Conservation (phyloP, 306 rosid genomes). For the Hippophae tibetana region DNA sequence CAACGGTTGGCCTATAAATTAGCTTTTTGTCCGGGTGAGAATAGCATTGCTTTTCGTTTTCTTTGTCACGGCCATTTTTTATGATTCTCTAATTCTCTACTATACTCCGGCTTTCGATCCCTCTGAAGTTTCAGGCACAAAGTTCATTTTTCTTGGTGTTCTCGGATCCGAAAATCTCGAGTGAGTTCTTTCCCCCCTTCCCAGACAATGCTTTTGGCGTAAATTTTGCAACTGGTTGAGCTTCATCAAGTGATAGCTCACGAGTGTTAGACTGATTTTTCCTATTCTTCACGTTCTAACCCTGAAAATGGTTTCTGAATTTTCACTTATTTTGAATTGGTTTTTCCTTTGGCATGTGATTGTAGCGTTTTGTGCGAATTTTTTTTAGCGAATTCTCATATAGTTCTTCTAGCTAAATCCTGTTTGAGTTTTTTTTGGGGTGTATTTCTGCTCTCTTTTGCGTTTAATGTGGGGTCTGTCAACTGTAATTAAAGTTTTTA, state of each 20-base stretch:
- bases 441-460: background rate
- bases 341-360: conserved; percentile 1
- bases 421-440: background rate
- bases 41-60: no score
- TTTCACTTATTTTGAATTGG: background rate
- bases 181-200: conserved; percentile 19
- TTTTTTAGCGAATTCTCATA: conserved; percentile 15
- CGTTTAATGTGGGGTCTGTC: conserved; percentile 5
- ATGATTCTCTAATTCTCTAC: background rate
- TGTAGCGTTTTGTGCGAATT: conserved; percentile 1
- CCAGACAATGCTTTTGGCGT: conserved; percentile 6
- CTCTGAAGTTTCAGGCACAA: conserved; percentile 21
- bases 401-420: background rate
- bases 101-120: conserved; percentile 19
- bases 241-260: conserved; percentile 14
- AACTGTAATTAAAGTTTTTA: background rate
- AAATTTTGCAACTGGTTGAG: background rate
- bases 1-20: no score
- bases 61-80: no score
- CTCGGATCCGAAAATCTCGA: conserved; percentile 39
- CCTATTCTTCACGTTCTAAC: background rate
- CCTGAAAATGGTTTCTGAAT: conserved; percentile 4
- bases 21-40: no score
- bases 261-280: background rate
- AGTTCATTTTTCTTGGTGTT: conserved; percentile 14